Base-by-base conservation (phyloP, 169 alveolate species). In the Cryptosporidium parvum region DNA sequence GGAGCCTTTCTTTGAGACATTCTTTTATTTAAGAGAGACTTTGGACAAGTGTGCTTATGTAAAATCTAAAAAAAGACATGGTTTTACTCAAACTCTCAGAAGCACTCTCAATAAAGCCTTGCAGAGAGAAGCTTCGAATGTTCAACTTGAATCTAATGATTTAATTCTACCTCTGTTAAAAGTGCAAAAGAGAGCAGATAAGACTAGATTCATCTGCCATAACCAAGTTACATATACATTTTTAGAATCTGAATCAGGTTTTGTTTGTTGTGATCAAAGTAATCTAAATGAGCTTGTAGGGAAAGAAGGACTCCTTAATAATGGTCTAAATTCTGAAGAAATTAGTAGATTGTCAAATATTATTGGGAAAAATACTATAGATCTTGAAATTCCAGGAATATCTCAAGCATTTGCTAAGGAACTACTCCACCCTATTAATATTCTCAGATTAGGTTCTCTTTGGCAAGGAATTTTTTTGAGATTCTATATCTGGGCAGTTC, bases 401-500 rank as follows among this genome's bases (percentile, higher is more conserved):
- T 35, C 62, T 2, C 37, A 62, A 31, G 68, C 56, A 4, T 80
- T 80, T 10, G 44, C 16, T 1, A 80, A 51, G 48, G 89, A 80
- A 21, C 33, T 80, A 2, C 62, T 80, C 29, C 75, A 62, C 39
- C 89, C 89, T 48, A 14, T 80, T 9, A 80, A 62, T 42, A 80
- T 80, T 4, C 75, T 80, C 26, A 23, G 89, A 44, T 18, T 80
- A 16, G 89, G 89, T 3, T 62, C 80, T 44, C 70, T 80, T 26
- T 80, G 75, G 68, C 89, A 80, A 23, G 89, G 89, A 26, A 48
- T 80, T 7, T 80, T 80, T n/a, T 69, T 80, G 5, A 59, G 89
- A 45, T 80, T 80, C 56, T 80, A 80, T 39, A 62, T 65, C 1
- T 80, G 89, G 89, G 39, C 89, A 26, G 35, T 62, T 18, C 53